phyloP scores from a whole-genome alignment of 768 basidiomycete genomes.

The Lentinula raphanica region DNA sequence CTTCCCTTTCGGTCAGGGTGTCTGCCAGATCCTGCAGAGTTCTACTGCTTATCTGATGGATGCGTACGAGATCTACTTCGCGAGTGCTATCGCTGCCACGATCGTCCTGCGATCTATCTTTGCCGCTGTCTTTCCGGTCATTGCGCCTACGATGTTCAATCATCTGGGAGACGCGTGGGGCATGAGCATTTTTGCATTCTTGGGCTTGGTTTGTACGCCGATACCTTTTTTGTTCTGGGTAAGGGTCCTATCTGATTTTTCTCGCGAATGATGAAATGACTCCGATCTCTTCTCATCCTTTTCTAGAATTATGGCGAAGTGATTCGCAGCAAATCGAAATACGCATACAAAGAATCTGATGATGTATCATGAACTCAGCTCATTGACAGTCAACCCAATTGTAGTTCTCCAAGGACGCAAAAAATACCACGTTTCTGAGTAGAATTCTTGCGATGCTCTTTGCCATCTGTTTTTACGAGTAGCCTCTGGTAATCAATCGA shows the following conservation, averaged over 20 bases:
- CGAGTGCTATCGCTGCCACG: conserved; percentile 64
- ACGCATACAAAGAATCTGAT: conserved; percentile 35
- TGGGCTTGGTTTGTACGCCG: conserved; percentile 47
- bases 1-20: conserved; percentile 52
- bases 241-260: conserved; percentile 18
- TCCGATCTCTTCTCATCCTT: no score
- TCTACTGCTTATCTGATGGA: conserved; percentile 73
- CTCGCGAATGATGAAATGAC: neutral
- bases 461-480: no score
- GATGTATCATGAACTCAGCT: neutral
- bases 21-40: conserved; percentile 49
- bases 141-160: conserved; percentile 47
- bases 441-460: neutral
- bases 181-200: conserved; percentile 48
- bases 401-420: neutral
- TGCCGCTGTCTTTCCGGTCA: conserved; percentile 59
- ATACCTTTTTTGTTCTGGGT: conserved; percentile 55
- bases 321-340: conserved; percentile 32
- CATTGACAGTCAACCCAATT: neutral
- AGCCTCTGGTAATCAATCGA: no score
- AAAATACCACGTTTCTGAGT: neutral
- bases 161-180: conserved; percentile 52
- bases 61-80: conserved; percentile 59
- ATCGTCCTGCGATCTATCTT: conserved; percentile 61
- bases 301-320: conserved; percentile 44